Percentiles rank a stretch among this genome's conserved stretches.
Evolutionary conservation across 2,329 filamentous ascomycete species (phyloP).

Genomic region (Fusarium sp.): DNA sequence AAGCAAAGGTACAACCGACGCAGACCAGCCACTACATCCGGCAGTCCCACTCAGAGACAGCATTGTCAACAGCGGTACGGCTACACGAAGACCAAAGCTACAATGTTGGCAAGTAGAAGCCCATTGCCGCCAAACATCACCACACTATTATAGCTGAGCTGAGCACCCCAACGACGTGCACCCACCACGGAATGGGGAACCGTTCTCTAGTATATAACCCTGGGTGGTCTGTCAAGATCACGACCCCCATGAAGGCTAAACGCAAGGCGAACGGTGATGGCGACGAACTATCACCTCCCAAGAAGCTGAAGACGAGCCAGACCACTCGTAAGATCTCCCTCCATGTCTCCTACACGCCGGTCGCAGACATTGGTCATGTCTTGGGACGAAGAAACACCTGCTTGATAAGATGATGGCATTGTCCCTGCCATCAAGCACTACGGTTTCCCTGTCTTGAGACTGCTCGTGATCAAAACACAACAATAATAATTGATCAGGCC

Average conservation of each 20-base stretch:
- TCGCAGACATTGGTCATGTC: background rate
- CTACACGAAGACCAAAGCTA: background rate
- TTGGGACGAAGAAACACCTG: background rate
- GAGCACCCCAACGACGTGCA: background rate
- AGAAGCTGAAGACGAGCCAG: slow-evolving; percentile 28
- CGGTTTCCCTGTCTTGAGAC: background rate
- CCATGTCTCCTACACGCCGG: background rate
- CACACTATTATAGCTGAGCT: background rate
- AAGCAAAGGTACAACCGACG: background rate
- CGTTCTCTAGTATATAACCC: background rate
- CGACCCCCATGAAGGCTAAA: slow-evolving; percentile 42
- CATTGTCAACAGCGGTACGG: background rate
- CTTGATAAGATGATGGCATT: background rate
- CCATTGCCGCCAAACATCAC: background rate
- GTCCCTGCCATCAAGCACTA: background rate
- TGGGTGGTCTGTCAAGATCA: background rate
- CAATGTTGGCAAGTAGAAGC: too few relatives aligned
- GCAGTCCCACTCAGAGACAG: background rate
- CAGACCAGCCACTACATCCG: background rate
- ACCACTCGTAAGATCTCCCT: slow-evolving; percentile 2
- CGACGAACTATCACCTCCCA: slow-evolving; percentile 32
- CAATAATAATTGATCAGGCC: background rate
- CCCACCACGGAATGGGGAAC: background rate
- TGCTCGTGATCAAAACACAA: background rate
- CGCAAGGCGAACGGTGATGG: slow-evolving; percentile 41